Evolutionary conservation across 2,329 filamentous ascomycete genomes (phyloP), one percentile per base, ranked within the genome.

Genomic region (Leptographium radiaticola): DNA sequence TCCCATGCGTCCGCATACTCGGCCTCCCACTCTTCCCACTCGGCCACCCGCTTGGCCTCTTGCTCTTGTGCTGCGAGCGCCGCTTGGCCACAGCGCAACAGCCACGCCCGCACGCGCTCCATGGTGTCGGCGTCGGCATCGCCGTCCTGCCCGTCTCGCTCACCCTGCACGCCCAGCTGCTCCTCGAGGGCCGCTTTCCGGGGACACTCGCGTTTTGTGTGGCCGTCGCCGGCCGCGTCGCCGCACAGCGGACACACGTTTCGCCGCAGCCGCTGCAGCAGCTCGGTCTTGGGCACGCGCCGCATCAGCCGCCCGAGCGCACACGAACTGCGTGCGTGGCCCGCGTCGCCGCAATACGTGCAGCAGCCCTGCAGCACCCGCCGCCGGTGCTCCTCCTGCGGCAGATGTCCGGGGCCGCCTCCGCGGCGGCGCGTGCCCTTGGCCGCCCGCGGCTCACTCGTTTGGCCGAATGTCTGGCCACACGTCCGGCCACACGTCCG

Each of bases 211-310:
- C 11, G 15, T 46, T 59, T 59, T 40, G 16, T 47, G 43, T 59
- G 57, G 4, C 38, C 20, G 39, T 53, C 49, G 1, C 20, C 8
- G n/a, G 36, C 18, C 1, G 56, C 54, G 38, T 59, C 57, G 39
- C 57, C 57, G 16, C 57, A 59, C 10, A 59, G 38, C 1, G 57
- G 57, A 18, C 57, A 59, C 33, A 58, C 42, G 8, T 36, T 12
- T 11, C 7, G 7, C 16, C 49, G 38, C 2, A 59, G 43, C 8
- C 57, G 56, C 0, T 1, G 1, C 40, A 51, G 33, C 10, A 59
- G 56, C 20, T 40, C 34, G 18, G 13, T n/a, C 47, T 40, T 52
- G 36, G 54, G 31, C 12, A 59, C 57, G 10, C 50, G 52, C 30
- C 57, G 56, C 56, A 59, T 56, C 25, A 59, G 43, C 8, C 57